Conservation (phyloP, 1,284 basidiomycete species). For the Somion occarium region DNA sequence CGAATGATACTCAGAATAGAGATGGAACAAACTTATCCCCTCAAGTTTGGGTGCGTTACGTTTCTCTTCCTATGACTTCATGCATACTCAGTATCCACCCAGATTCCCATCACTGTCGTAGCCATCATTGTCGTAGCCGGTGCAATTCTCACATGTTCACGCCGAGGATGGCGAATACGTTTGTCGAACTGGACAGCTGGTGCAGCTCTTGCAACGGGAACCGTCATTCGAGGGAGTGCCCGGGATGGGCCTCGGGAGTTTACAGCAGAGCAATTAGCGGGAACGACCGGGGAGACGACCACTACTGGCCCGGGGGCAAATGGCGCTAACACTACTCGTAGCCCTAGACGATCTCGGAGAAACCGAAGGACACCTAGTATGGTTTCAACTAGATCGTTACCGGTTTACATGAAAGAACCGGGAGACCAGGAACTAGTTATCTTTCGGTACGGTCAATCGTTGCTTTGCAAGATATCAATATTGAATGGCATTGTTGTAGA, state of each 20-base stretch:
- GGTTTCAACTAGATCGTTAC: constrained; percentile 68
- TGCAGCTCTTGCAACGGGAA: constrained; percentile 18
- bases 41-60: constrained; percentile 4
- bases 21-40: constrained; percentile 1
- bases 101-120: constrained; percentile 28
- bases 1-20: neutral
- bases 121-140: constrained; percentile 18
- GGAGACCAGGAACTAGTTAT: constrained; percentile 76
- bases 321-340: constrained; percentile 12
- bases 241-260: constrained; percentile 22
- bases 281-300: constrained; percentile 13
- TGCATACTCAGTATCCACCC: neutral
- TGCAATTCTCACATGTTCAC: constrained; percentile 15
- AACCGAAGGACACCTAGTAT: constrained; percentile 53
- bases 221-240: constrained; percentile 11
- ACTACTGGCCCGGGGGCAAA: constrained; percentile 7
- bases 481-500: constrained; percentile 19
- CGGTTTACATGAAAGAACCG: constrained; percentile 74
- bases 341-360: constrained; percentile 33
- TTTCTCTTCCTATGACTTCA: neutral
- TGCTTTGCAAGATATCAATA: neutral
- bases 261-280: constrained; percentile 28
- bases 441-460: constrained; percentile 40
- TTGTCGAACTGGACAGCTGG: constrained; percentile 14
- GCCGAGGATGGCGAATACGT: constrained; percentile 14